Evolutionary conservation across 2,329 filamentous ascomycete genomes (phyloP), one percentile per base, ranked within the genome.

Genomic region (Pseudopithomyces maydicus): DNA sequence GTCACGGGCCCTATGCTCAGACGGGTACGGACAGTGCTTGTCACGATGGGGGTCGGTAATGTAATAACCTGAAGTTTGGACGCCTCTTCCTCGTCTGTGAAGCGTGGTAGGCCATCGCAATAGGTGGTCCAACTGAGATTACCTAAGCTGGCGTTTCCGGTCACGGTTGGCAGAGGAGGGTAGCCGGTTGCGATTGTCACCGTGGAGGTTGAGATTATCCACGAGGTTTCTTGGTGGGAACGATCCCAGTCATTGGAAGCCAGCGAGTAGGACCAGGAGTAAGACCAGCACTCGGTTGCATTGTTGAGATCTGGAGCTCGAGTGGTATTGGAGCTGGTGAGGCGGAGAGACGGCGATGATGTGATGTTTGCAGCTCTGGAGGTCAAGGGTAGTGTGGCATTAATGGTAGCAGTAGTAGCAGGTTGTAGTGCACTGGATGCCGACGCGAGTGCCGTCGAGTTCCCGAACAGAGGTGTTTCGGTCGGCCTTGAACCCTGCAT

Each of bases 261-360:
- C 15, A 2, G 19, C n/a, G 23, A 26, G 33, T 48, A 56, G 2
- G 54, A 56, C 54, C 54, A 56, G 20, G 19, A 56, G 7, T 19
- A 12, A 22, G 48, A 42, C 54, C 54, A 56, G 33, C 54, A 56
- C 43, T 56, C 14, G 2, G 54, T 56, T 20, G 46, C 54, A 39
- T 56, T 56, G 23, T 52, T 56, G 7, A 52, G 43, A 48, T 56
- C 47, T 47, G 46, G 43, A 39, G 26, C 35, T 49, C 46, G 46
- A 19, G 46, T 49, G 46, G 46, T 38, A 48, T 48, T 48, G 45
- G 33, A 29, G 20, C 33, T 8, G 26, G 26, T 35, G 45, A 35
- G 32, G 45, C 45, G 29, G 46, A 38, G 20, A 49, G 22, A 49
- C 46, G 46, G 46, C 46, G 46, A 19, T 19, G 32, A 49, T 15